phyloP scores from a whole-genome alignment of 1,284 basidiomycete species.

The Coniferiporia weirii region DNA sequence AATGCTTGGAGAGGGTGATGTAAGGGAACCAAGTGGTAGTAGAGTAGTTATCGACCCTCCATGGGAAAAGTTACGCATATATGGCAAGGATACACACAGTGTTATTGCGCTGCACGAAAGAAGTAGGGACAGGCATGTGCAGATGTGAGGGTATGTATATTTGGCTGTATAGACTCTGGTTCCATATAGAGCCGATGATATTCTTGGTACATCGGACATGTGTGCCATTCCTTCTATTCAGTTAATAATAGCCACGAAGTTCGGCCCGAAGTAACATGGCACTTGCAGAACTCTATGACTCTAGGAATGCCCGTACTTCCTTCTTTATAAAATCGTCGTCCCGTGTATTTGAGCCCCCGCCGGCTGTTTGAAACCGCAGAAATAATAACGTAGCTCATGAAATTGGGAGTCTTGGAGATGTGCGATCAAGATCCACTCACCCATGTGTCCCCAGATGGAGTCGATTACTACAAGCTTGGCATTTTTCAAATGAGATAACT shows the following conservation, averaged over 20 bases:
- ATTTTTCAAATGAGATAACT: conserved; percentile 39
- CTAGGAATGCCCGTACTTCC: conserved; percentile 35
- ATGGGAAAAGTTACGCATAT: neutral
- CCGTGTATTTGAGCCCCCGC: conserved; percentile 34
- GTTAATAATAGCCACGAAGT: neutral
- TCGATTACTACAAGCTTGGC: conserved; percentile 46
- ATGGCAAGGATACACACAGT: too few species aligned
- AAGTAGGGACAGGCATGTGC: too few species aligned
- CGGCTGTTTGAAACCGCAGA: conserved; percentile 27
- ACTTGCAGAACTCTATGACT: neutral
- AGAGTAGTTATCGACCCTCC: neutral
- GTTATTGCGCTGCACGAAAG: too few species aligned
- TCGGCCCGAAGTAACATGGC: too few species aligned
- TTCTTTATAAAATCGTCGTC: conserved; percentile 35
- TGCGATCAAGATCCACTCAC: conserved; percentile 27
- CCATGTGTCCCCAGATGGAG: conserved; percentile 55
- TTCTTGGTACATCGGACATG: neutral
- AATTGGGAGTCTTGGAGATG: neutral
- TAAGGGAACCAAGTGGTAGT: neutral
- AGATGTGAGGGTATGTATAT: too few species aligned
- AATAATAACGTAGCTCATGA: neutral
- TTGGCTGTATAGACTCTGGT: too few species aligned
- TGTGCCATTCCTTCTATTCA: neutral
- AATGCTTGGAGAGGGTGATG: neutral
- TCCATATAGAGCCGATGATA: neutral